Evolutionary conservation across 2,329 filamentous ascomycete genomes (phyloP), one percentile per base, ranked within the genome.

Genomic region (Thelonectria rubi): DNA sequence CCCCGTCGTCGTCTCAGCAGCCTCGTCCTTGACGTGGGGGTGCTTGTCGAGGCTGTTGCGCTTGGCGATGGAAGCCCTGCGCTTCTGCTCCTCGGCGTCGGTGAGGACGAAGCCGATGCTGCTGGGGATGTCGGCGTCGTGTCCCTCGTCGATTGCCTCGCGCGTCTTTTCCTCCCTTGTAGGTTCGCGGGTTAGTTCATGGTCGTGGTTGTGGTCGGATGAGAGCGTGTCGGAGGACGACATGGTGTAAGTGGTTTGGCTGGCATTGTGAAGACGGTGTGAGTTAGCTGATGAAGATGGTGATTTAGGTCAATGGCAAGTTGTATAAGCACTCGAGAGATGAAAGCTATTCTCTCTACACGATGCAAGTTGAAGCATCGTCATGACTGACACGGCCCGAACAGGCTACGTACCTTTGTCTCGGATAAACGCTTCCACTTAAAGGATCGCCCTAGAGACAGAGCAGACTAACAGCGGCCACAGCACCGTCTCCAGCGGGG

Each of bases 61-160:
- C 8, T 50, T 68, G 2, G 74, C 75, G 43, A 80, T 74, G 6
- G 79, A 81, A 12, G 73, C 66, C 52, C 74, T 71, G 10, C 76
- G 76, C 53, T 72, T 78, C 18, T 72, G 71, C 65, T 82, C 77
- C 18, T 75, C 79, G 7, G 71, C 64, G 55, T 78, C 75, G 62
- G 78, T 76, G 1, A 81, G 73, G 0, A 83, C 68, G 49, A 79
- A 82, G 14, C 81, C 81, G 17, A 79, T 73, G 60, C 74, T 79
- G 1, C 81, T 83, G 2, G 81, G 81, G 11, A 80, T 82, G 56
- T 84, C 81, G 49, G 81, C 81, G 55, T 83, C 81, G 65, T 83
- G 81, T 7, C 80, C 80, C 58, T 82, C 81, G 49, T 78, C 79
- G 5, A 75, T 64, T 12, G 80, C 80, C 58, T 80, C 76, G 24